These are phyloP conservation scores for Aegilops longissima DNA, from an alignment of 176 grass and related monocot species.

Conservation along the genomic window DNA sequence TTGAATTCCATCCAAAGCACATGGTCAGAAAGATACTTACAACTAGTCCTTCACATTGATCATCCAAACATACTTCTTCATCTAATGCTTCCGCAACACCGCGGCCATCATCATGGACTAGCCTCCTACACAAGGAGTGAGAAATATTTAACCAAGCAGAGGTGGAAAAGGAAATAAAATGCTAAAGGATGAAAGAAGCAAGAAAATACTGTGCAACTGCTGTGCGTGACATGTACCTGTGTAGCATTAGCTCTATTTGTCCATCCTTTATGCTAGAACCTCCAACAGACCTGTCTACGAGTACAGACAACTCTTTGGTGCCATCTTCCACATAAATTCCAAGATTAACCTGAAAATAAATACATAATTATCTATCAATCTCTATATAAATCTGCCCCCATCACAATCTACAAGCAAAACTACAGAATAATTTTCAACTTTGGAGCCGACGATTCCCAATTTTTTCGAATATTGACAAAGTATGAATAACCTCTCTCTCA, in stretches of 20 bases:
- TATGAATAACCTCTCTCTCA: neutral
- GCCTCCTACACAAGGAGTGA: slow-evolving; percentile 58
- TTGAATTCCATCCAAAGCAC: neutral
- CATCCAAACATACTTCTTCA: slow-evolving; percentile 71
- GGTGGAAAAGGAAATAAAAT: neutral
- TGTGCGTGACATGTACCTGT: slow-evolving; percentile 50
- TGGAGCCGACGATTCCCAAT: neutral
- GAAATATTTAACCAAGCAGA: slow-evolving; percentile 4
- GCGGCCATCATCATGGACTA: slow-evolving; percentile 77
- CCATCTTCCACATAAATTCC: slow-evolving; percentile 92
- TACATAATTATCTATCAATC: neutral
- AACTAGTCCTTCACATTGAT: slow-evolving; percentile 71
- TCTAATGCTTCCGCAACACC: slow-evolving; percentile 85
- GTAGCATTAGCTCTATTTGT: slow-evolving; percentile 92
- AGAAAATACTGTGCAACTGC: slow-evolving; percentile 16
- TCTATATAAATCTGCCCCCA: neutral
- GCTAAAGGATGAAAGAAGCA: slow-evolving; percentile 17
- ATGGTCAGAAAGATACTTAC: slow-evolving; percentile 48
- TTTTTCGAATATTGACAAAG: neutral
- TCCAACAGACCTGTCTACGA: slow-evolving; percentile 86
- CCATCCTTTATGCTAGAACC: slow-evolving; percentile 89
- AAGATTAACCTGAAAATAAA: slow-evolving; percentile 77
- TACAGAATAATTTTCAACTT: neutral
- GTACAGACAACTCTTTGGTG: slow-evolving; percentile 71
- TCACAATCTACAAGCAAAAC: neutral